Conservation (phyloP, 805 yeast species). For the Candida sonorensis region DNA sequence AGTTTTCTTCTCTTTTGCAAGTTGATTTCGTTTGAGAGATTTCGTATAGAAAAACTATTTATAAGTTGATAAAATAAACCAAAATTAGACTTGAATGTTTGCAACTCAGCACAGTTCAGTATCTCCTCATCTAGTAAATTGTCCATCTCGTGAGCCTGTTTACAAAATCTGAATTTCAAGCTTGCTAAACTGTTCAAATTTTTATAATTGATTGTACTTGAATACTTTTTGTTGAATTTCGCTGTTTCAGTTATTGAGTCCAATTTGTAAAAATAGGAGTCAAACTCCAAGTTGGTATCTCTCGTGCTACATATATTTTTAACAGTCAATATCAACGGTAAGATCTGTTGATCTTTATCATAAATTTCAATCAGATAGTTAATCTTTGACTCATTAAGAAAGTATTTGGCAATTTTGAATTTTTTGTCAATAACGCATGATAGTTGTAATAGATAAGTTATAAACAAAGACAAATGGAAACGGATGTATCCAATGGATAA, state of each 20-base stretch:
- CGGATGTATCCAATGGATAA: conserved; percentile 24
- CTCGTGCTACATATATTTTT: conserved; percentile 8
- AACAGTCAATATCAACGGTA: conserved; percentile 12
- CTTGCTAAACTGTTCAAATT: conserved; percentile 4
- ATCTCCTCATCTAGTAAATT: conserved; percentile 1
- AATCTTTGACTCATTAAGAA: conserved; percentile 18
- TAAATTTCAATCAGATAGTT: conserved; percentile 13
- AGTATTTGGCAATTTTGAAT: conserved; percentile 12
- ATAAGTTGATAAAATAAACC: conserved; percentile 7
- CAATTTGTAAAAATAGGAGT: conserved; percentile 14
- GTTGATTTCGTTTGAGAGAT: background rate
- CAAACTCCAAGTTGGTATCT: conserved; percentile 10
- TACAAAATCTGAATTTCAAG: conserved; percentile 7
- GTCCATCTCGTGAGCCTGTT: conserved; percentile 1
- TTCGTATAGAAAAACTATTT: no score
- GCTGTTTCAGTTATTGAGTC: no score
- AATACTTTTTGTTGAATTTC: no score
- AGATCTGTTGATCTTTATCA: conserved; percentile 13
- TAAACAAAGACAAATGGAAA: conserved; percentile 11
- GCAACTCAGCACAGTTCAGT: conserved; percentile 1
- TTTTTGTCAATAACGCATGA: conserved; percentile 13
- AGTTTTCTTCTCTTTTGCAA: no score
- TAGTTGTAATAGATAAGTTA: conserved; percentile 14
- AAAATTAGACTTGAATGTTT: conserved; percentile 2
- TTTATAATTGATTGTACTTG: no score